Evolutionary conservation across 148 eudicot genomes (phyloP).

Genomic region (Camellia granthamiana): DNA sequence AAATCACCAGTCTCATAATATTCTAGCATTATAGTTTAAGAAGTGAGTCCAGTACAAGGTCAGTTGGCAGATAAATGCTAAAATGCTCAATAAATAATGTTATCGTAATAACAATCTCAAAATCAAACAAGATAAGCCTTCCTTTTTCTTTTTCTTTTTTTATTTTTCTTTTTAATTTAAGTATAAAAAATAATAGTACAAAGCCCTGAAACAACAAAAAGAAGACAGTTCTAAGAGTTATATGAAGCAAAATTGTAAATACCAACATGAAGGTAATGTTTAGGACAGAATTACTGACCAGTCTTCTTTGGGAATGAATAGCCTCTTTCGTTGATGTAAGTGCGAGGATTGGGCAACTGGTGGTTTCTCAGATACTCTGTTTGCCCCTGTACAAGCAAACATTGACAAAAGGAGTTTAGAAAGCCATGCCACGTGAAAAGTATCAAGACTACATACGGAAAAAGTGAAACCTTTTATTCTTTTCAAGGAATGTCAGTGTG

Average conservation of each 20-base stretch:
- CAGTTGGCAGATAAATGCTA: neutral
- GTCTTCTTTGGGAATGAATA: slow-evolving; percentile 79
- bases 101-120: neutral
- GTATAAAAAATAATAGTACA: neutral
- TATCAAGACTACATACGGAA: neutral
- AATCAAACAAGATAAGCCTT: neutral
- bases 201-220: neutral
- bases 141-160: too few species aligned
- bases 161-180: neutral
- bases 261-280: neutral
- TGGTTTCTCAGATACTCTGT: slow-evolving; percentile 84
- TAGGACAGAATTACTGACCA: slow-evolving; percentile 37
- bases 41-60: neutral
- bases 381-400: slow-evolving; percentile 54
- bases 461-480: too few species aligned
- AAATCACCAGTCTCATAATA: neutral
- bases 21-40: neutral
- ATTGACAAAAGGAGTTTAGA: slow-evolving; percentile 2
- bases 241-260: neutral
- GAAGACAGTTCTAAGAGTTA: neutral
- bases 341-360: slow-evolving; percentile 76
- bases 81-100: neutral
- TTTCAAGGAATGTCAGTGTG: neutral
- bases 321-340: slow-evolving; percentile 68
- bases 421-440: neutral